A percentile compares a stretch with the other conserved stretches of the same genome.
Evolutionary conservation across 108 stramenopile species (phyloP).

Genomic region (Seminavis robusta): DNA sequence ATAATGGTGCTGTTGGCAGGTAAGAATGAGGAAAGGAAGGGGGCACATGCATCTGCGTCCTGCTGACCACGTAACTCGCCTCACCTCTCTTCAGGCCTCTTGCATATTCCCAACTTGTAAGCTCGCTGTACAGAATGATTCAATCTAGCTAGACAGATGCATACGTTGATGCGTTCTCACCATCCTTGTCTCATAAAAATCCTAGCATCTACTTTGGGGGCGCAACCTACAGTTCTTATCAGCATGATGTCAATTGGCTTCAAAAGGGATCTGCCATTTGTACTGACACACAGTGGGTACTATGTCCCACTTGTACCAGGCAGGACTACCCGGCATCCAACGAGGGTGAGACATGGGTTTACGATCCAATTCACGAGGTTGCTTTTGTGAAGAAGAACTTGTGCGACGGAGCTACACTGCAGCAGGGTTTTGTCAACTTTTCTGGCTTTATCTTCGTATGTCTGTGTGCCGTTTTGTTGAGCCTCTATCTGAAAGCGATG

Average conservation of each 20-base stretch:
- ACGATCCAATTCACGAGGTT: slow-evolving; percentile 15
- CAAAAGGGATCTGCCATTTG: slow-evolving; percentile 37
- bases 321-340: slow-evolving; percentile 9
- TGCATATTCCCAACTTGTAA: slow-evolving; percentile 65
- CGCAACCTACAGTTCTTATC: slow-evolving; percentile 58
- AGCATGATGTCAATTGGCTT: too few species aligned
- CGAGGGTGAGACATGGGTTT: too few species aligned
- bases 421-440: slow-evolving; percentile 53
- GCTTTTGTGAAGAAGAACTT: slow-evolving; percentile 56
- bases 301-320: slow-evolving; percentile 35
- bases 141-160: too few species aligned
- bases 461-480: slow-evolving; percentile 32
- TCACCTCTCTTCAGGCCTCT: slow-evolving; percentile 56
- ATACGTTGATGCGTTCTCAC: too few species aligned
- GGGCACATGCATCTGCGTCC: too few species aligned
- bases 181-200: too few species aligned
- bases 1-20: slow-evolving; percentile 54
- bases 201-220: slow-evolving; percentile 64
- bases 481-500: slow-evolving; percentile 37
- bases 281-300: slow-evolving; percentile 60
- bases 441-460: slow-evolving; percentile 49
- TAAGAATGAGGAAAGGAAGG: too few species aligned
- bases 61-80: too few species aligned
- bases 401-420: slow-evolving; percentile 58
- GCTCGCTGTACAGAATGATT: too few species aligned